phyloP scores from a whole-genome alignment of 805 yeast genomes.

The Wickerhamomyces bovis region DNA sequence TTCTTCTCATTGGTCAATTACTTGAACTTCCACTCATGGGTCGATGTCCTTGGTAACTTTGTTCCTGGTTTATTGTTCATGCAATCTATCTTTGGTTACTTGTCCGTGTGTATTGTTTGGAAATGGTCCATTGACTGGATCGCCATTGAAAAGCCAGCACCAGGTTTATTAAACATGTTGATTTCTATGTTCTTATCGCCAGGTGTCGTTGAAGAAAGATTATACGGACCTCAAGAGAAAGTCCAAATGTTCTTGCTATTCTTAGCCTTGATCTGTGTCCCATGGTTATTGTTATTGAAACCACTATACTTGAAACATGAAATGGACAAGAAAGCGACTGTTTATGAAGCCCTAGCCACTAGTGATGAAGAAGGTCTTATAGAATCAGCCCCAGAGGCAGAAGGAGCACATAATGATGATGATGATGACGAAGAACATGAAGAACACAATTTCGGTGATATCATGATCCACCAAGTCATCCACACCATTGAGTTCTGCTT shows the following conservation, averaged over 20 bases:
- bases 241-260: slow-evolving; percentile 69
- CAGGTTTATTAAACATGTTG: slow-evolving; percentile 89
- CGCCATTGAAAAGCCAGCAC: slow-evolving; percentile 70
- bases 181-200: slow-evolving; percentile 95
- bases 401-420: slow-evolving; percentile 35
- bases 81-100: slow-evolving; percentile 95
- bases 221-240: slow-evolving; percentile 73
- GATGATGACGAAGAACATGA: slow-evolving; percentile 36
- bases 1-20: slow-evolving; percentile 81
- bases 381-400: slow-evolving; percentile 28
- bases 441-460: slow-evolving; percentile 79
- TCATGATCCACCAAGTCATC: slow-evolving; percentile 95
- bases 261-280: slow-evolving; percentile 82
- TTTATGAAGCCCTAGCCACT: slow-evolving; percentile 19
- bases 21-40: slow-evolving; percentile 55
- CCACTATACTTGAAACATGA: slow-evolving; percentile 66
- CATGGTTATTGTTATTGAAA: slow-evolving; percentile 84
- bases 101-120: slow-evolving; percentile 79
- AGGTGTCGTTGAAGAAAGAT: slow-evolving; percentile 75
- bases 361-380: slow-evolving; percentile 26
- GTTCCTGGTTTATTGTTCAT: slow-evolving; percentile 91
- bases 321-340: slow-evolving; percentile 28
- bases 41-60: slow-evolving; percentile 90
- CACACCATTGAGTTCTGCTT: slow-evolving; percentile 98
- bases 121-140: slow-evolving; percentile 96